Evolutionary conservation across 148 eudicot species (phyloP).

Genomic region (Gaultheria prostrata): DNA sequence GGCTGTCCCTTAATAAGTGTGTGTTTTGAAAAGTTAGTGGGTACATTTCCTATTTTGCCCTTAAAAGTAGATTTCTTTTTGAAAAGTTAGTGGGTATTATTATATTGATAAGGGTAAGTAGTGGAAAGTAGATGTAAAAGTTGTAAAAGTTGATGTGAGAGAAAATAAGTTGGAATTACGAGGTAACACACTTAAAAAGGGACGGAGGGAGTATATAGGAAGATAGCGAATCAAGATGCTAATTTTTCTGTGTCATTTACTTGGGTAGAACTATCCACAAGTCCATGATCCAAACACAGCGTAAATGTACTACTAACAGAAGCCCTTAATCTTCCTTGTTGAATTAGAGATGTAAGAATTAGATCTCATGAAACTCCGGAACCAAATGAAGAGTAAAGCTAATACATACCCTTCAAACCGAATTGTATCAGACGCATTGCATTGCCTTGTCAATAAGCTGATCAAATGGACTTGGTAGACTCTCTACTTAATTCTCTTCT

Average conservation of each 20-base stretch:
- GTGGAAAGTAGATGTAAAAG: too few relatives aligned
- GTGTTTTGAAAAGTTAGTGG: too few relatives aligned
- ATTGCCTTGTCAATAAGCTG: slow-evolving; percentile 10
- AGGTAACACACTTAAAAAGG: too few relatives aligned
- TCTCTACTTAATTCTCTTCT: slow-evolving; percentile 64
- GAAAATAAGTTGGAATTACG: too few relatives aligned
- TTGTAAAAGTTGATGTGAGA: too few relatives aligned
- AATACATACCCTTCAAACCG: neutral
- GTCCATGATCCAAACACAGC: neutral
- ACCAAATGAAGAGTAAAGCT: neutral
- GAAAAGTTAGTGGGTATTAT: too few relatives aligned
- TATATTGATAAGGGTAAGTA: too few relatives aligned
- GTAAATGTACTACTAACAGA: neutral
- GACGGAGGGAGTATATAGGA: neutral
- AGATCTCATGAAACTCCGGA: neutral
- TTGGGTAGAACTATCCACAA: neutral
- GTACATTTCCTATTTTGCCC: too few relatives aligned
- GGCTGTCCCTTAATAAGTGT: too few relatives aligned
- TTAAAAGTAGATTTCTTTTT: too few relatives aligned
- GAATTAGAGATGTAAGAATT: neutral
- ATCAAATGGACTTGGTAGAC: slow-evolving; percentile 35
- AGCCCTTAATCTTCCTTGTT: neutral
- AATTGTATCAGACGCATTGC: neutral
- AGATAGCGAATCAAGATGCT: neutral
- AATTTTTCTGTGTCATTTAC: neutral